phyloP scores from a whole-genome alignment of 768 basidiomycete genomes.

The Glaciozyma martinii region DNA sequence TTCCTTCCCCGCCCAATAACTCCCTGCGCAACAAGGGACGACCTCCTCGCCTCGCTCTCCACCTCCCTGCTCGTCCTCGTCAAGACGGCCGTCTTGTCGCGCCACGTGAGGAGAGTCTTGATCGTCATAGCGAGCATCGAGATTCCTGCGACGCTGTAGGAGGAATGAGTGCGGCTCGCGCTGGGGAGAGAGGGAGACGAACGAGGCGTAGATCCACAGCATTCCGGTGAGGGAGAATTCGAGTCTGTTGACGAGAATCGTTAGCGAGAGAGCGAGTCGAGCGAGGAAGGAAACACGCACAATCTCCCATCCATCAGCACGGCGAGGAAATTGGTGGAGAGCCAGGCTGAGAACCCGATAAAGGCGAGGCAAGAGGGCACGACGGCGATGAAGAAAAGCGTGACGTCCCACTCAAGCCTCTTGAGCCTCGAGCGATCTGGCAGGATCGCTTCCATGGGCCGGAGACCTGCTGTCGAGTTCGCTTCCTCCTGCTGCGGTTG shows the following conservation, averaged over 20 bases:
- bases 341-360: constrained; percentile 2
- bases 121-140: constrained; percentile 1
- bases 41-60: too few relatives aligned
- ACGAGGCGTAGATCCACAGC: constrained; percentile 1
- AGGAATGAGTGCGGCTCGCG: too few relatives aligned
- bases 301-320: neutral
- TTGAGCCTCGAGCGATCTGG: neutral
- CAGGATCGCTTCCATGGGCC: neutral
- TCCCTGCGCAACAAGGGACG: too few relatives aligned
- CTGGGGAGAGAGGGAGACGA: neutral
- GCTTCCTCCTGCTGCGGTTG: too few relatives aligned
- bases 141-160: too few relatives aligned
- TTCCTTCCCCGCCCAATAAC: too few relatives aligned
- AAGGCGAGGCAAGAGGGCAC: neutral
- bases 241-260: neutral
- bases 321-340: neutral
- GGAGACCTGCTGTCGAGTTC: neutral
- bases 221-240: constrained; percentile 2
- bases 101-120: neutral
- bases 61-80: too few relatives aligned
- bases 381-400: constrained; percentile 4
- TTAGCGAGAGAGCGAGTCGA: neutral
- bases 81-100: too few relatives aligned
- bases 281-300: neutral
- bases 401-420: constrained; percentile 9